These are phyloP conservation scores for Gossypium aridum DNA, from an alignment of 441 rosid genomes.

Conservation along the genomic window DNA sequence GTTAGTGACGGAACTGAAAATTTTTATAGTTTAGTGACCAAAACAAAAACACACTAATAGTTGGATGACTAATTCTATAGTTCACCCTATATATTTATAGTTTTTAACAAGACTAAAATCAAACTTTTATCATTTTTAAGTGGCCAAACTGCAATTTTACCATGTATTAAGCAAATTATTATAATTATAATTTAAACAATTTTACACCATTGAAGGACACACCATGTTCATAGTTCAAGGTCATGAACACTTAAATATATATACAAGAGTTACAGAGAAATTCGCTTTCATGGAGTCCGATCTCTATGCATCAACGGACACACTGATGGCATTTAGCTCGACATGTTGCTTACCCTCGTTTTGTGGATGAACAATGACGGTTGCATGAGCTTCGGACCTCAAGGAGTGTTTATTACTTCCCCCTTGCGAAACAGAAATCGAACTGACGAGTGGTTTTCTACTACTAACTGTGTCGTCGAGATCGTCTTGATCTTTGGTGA, in stretches of 20 bases:
- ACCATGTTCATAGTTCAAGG: neutral
- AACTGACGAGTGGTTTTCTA: constrained; percentile 34
- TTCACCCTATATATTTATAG: no score
- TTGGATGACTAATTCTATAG: no score
- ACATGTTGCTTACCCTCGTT: constrained; percentile 62
- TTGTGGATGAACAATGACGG: constrained; percentile 44
- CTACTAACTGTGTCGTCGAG: constrained; percentile 5
- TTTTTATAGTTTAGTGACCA: no score
- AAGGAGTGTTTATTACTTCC: constrained; percentile 28
- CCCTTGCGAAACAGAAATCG: constrained; percentile 41
- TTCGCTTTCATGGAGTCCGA: neutral
- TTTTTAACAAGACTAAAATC: no score
- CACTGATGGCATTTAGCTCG: constrained; percentile 61
- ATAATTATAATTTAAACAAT: neutral
- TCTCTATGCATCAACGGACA: constrained; percentile 50
- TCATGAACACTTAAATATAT: neutral
- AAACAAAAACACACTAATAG: no score
- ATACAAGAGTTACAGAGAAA: neutral
- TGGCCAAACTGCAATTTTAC: no score
- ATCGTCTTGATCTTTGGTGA: constrained; percentile 31
- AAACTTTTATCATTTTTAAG: no score
- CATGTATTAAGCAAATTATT: neutral
- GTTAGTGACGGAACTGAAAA: no score
- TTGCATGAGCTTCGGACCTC: constrained; percentile 56
- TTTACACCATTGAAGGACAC: neutral